Evolutionary conservation across 352 stramenopile genomes (phyloP).

Genomic region (Phytophthora ohioensis): DNA sequence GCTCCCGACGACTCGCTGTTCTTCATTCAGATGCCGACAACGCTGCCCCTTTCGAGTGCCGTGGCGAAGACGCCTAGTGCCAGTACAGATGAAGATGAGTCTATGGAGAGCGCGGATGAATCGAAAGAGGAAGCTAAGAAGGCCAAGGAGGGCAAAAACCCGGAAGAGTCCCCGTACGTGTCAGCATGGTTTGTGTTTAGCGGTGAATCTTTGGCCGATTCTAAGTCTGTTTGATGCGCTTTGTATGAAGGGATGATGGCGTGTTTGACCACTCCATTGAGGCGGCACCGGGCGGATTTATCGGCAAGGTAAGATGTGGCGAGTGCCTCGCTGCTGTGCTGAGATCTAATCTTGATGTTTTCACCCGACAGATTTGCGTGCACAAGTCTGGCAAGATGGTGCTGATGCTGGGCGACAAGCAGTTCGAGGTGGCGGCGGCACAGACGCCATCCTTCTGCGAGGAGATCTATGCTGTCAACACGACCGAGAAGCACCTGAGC

Average conservation of each 20-base stretch:
- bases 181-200: not conserved
- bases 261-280: conserved; percentile 77
- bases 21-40: conserved; percentile 88
- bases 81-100: conserved; percentile 43
- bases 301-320: conserved; percentile 71
- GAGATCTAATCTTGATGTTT: not conserved
- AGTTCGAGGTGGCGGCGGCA: conserved; percentile 81
- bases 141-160: conserved; percentile 25
- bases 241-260: conserved; percentile 53
- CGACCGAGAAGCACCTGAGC: conserved; percentile 73
- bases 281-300: conserved; percentile 76
- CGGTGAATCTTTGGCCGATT: not conserved
- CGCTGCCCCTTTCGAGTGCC: conserved; percentile 71
- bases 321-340: not conserved
- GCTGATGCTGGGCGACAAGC: conserved; percentile 88
- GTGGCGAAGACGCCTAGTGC: conserved; percentile 32
- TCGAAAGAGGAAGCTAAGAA: conserved; percentile 27
- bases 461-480: conserved; percentile 86
- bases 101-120: conserved; percentile 41
- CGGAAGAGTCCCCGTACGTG: conserved; percentile 38
- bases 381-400: conserved; percentile 89
- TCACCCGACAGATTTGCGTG: conserved; percentile 66
- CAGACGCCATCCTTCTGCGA: conserved; percentile 88
- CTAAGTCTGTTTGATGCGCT: conserved; percentile 15
- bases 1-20: conserved; percentile 76